Conservation (phyloP, 139 green algal species). For the Chlorella sp. region DNA sequence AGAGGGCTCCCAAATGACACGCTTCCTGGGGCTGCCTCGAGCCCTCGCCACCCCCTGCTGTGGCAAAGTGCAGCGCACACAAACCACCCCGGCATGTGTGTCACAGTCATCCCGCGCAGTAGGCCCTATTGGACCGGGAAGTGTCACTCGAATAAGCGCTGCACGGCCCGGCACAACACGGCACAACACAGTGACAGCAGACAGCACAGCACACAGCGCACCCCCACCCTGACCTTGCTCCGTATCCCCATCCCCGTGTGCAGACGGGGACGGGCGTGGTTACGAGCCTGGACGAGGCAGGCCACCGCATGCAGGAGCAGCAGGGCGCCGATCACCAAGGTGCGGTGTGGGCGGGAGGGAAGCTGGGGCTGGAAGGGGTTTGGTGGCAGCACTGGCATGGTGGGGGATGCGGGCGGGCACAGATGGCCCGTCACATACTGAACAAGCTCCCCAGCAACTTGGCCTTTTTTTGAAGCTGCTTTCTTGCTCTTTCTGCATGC, state of each 20-base stretch:
- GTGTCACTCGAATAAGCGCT: too few relatives aligned
- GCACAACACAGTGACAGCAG: too few relatives aligned
- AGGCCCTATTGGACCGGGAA: too few relatives aligned
- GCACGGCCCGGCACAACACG: not conserved
- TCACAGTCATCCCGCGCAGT: too few relatives aligned
- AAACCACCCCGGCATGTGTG: too few relatives aligned
- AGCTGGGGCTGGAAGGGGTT: not conserved
- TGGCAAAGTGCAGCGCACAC: too few relatives aligned
- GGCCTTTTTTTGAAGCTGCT: not conserved
- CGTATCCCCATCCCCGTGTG: too few relatives aligned
- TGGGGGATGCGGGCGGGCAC: too few relatives aligned
- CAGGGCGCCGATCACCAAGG: not conserved
- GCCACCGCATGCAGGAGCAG: constrained; percentile 14
- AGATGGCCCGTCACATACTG: not conserved
- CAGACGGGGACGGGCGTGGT: constrained; percentile 12
- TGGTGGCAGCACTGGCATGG: not conserved
- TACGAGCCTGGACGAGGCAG: constrained; percentile 7
- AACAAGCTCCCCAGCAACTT: not conserved
- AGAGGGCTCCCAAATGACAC: not conserved
- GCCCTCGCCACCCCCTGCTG: too few relatives aligned
- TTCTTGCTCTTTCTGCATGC: not conserved
- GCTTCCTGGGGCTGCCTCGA: too few relatives aligned
- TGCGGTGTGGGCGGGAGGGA: not conserved
- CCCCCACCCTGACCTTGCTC: too few relatives aligned
- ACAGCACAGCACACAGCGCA: too few relatives aligned